Conservation (phyloP, 306 rosid species). For the Medicago truncatula region DNA sequence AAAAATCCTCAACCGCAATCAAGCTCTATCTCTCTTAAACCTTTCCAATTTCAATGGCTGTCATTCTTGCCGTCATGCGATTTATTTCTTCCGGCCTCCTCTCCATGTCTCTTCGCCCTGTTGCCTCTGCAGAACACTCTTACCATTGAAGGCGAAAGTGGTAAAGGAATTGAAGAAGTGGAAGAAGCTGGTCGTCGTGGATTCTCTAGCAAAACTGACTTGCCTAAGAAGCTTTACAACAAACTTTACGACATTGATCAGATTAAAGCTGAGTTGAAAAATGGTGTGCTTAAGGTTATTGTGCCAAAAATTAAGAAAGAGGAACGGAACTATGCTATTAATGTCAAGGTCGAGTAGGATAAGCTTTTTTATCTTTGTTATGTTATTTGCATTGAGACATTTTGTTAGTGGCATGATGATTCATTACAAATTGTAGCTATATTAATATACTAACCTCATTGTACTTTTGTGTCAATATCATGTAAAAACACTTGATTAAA, state of each 20-base stretch:
- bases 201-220: constrained; percentile 62
- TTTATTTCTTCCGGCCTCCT: no score
- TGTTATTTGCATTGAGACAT: neutral
- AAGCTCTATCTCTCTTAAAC: no score
- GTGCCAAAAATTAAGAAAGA: constrained; percentile 70
- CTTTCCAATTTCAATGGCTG: no score
- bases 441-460: no score
- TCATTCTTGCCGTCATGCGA: no score
- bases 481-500: no score
- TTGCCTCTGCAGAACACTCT: constrained; percentile 76
- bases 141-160: constrained; percentile 60
- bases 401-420: no score
- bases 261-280: constrained; percentile 82
- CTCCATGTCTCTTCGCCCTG: no score
- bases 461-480: no score
- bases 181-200: constrained; percentile 45
- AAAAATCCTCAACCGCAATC: no score
- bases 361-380: no score
- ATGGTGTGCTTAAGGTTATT: constrained; percentile 71
- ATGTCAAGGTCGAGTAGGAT: constrained; percentile 48
- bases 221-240: constrained; percentile 43
- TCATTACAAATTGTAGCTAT: no score
- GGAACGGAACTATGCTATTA: constrained; percentile 55
- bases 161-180: constrained; percentile 44
- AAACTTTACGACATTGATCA: constrained; percentile 43